These are phyloP conservation scores for Sporisorium sorghi DNA, from an alignment of 1,284 basidiomycete genomes.

Conservation along the genomic window DNA sequence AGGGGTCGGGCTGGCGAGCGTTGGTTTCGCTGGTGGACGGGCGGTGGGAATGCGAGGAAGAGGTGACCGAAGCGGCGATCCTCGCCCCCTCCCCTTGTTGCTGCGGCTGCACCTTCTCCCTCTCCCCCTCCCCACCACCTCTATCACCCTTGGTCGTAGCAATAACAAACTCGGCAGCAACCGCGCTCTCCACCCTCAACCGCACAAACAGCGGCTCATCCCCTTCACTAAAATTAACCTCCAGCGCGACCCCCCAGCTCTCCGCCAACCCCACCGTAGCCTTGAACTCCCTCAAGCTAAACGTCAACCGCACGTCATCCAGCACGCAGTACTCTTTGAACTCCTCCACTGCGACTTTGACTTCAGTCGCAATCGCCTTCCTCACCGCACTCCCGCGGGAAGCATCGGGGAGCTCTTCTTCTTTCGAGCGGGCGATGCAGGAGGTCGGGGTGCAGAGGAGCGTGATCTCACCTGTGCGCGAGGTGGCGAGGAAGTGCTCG, in stretches of 20 bases:
- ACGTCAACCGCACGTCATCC: constrained; percentile 35
- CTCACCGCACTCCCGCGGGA: constrained; percentile 3
- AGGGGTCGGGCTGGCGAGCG: background rate
- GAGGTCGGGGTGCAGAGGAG: constrained; percentile 28
- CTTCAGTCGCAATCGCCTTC: constrained; percentile 51
- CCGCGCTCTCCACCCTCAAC: constrained; percentile 23
- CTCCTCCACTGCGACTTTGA: constrained; percentile 44
- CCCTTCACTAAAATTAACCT: constrained; percentile 52
- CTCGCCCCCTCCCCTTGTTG: background rate
- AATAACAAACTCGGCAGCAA: constrained; percentile 53
- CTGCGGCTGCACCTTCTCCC: background rate
- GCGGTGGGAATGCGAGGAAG: background rate
- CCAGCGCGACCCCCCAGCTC: constrained; percentile 19
- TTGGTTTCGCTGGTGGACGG: background rate
- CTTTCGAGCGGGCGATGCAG: constrained; percentile 43
- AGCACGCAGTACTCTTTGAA: constrained; percentile 45
- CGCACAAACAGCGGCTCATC: constrained; percentile 58
- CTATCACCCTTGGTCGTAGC: constrained; percentile 46
- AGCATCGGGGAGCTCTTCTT: constrained; percentile 28
- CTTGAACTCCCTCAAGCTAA: constrained; percentile 58
- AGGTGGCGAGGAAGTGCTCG: constrained; percentile 52
- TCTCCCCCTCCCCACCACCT: background rate
- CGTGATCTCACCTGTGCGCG: constrained; percentile 52
- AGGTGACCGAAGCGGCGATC: constrained; percentile 3
- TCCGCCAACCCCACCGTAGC: constrained; percentile 53